A percentile compares a stretch with the other conserved stretches of the same genome.
Evolutionary conservation across 805 yeast species (phyloP).

Genomic region (Metschnikowia colocasiae): DNA sequence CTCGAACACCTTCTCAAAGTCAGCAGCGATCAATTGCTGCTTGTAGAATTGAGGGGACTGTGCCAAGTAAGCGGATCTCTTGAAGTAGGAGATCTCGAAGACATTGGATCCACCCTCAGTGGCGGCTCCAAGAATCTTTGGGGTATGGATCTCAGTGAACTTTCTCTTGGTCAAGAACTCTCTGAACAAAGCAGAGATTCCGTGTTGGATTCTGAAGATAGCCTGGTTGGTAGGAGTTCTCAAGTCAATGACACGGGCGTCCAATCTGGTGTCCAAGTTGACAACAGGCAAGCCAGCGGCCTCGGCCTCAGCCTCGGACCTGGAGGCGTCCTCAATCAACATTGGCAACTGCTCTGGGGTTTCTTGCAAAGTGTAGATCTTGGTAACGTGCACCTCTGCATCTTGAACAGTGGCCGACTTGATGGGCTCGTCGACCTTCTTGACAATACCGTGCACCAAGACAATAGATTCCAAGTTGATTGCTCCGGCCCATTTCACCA

Average conservation of each 20-base stretch:
- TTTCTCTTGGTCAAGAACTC: constrained; percentile 68
- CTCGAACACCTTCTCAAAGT: constrained; percentile 94
- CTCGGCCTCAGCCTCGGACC: constrained; percentile 93
- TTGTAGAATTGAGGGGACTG: constrained; percentile 98
- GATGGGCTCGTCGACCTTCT: constrained; percentile 79
- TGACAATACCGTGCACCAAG: constrained; percentile 79
- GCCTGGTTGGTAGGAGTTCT: constrained; percentile 98
- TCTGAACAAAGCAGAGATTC: constrained; percentile 82
- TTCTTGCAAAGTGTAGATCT: constrained; percentile 74
- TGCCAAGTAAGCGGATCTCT: constrained; percentile 88
- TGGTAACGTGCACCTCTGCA: constrained; percentile 74
- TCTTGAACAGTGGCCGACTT: constrained; percentile 90
- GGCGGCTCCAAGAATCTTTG: constrained; percentile 91
- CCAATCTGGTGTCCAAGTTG: constrained; percentile 93
- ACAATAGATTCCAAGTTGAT: constrained; percentile 89
- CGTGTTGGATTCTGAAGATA: constrained; percentile 89
- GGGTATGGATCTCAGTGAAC: constrained; percentile 93
- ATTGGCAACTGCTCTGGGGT: constrained; percentile 93
- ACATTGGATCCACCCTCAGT: constrained; percentile 98
- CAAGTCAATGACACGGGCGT: constrained; percentile 90
- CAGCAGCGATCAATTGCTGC: constrained; percentile 97
- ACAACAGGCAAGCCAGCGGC: constrained; percentile 89
- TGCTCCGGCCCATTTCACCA: constrained; percentile 93
- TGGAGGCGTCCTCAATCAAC: constrained; percentile 91
- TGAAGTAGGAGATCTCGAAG: constrained; percentile 89